A percentile compares a stretch with the other conserved stretches of the same genome.
phyloP scores from a whole-genome alignment of 805 yeast genomes.

The Hanseniaspora nectarophila region DNA sequence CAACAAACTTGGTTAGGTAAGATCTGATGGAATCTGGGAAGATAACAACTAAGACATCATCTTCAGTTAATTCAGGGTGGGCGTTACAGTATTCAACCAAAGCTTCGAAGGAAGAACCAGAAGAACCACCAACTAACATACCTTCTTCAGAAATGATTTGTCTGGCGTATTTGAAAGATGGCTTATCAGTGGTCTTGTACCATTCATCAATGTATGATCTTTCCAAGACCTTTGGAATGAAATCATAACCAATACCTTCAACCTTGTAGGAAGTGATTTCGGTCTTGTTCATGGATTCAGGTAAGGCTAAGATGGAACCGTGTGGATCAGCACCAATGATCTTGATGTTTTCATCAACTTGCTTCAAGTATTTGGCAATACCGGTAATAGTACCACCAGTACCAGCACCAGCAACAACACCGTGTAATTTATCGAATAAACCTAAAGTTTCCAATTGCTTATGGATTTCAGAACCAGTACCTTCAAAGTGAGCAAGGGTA shows the following conservation, averaged over 20 bases:
- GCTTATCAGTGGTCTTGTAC: slow-evolving; percentile 78
- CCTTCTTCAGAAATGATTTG: slow-evolving; percentile 77
- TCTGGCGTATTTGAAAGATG: slow-evolving; percentile 68
- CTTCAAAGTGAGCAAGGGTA: slow-evolving; percentile 73
- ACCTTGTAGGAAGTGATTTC: slow-evolving; percentile 53
- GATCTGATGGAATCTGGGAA: slow-evolving; percentile 83
- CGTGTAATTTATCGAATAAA: slow-evolving; percentile 47
- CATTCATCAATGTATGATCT: slow-evolving; percentile 58
- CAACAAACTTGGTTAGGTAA: slow-evolving; percentile 74
- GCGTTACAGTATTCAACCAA: slow-evolving; percentile 57
- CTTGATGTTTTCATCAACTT: slow-evolving; percentile 41
- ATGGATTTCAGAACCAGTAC: slow-evolving; percentile 80
- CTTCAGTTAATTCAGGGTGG: slow-evolving; percentile 49
- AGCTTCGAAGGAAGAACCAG: slow-evolving; percentile 75
- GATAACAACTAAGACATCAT: slow-evolving; percentile 64
- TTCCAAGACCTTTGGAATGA: slow-evolving; percentile 68
- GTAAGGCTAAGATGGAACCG: slow-evolving; percentile 74
- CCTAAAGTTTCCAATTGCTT: slow-evolving; percentile 44
- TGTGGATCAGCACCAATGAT: slow-evolving; percentile 77
- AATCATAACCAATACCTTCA: slow-evolving; percentile 87
- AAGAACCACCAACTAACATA: slow-evolving; percentile 78
- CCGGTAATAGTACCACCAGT: slow-evolving; percentile 89
- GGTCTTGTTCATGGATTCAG: slow-evolving; percentile 55
- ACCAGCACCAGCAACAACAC: slow-evolving; percentile 84
- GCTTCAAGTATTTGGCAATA: slow-evolving; percentile 64